Conservation (phyloP, 441 rosid species). For the Mallotus japonicus region DNA sequence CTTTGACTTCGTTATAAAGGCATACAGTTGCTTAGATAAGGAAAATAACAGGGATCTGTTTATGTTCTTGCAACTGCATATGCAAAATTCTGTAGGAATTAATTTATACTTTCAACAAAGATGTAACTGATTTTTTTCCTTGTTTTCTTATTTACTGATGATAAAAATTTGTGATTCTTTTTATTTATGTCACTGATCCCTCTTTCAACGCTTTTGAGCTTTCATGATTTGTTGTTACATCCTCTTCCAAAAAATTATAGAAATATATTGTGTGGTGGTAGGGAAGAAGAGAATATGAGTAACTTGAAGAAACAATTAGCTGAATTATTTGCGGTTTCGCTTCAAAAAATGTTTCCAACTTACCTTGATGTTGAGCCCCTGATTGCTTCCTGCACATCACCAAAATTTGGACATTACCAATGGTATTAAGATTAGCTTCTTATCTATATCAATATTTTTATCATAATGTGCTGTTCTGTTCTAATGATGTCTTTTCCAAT, state of each 20-base stretch:
- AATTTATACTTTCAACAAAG: slow-evolving; percentile 3
- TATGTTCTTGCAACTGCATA: slow-evolving; percentile 23
- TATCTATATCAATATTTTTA: too few species aligned
- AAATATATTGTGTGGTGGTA: too few species aligned
- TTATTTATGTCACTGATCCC: too few species aligned
- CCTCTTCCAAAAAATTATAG: too few species aligned
- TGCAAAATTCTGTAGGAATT: slow-evolving; percentile 21
- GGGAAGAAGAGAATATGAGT: slow-evolving; percentile 27
- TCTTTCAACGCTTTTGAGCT: too few species aligned
- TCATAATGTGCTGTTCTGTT: too few species aligned
- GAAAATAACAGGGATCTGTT: slow-evolving; percentile 28
- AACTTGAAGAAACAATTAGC: slow-evolving; percentile 57
- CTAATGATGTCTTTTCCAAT: not conserved
- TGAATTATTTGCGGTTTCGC: slow-evolving; percentile 53
- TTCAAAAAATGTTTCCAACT: slow-evolving; percentile 49
- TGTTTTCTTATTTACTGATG: not conserved
- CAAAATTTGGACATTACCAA: slow-evolving; percentile 80
- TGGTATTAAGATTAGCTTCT: slow-evolving; percentile 40
- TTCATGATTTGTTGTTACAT: too few species aligned
- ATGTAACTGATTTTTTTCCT: not conserved
- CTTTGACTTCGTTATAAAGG: slow-evolving; percentile 47
- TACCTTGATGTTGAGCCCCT: slow-evolving; percentile 58
- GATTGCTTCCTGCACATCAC: slow-evolving; percentile 52
- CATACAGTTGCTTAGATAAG: slow-evolving; percentile 30
- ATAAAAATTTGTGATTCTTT: not conserved